Conservation (phyloP, 2,329 filamentous ascomycete genomes). For the Calcarisporium arbuscula region DNA sequence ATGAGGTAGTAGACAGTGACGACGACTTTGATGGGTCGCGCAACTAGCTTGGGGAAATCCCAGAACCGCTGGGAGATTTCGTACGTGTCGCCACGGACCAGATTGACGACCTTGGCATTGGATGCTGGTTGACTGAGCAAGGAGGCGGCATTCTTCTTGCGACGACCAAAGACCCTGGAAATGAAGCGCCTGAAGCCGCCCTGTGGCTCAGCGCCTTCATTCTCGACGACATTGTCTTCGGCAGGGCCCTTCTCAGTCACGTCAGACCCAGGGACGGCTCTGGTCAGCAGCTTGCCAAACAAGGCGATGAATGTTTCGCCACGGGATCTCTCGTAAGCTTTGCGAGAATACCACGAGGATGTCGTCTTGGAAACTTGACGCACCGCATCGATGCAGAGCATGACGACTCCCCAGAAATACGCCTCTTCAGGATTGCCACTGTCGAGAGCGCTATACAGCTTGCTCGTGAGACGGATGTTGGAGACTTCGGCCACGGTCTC, state of each 20-base stretch:
- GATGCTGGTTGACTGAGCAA: conserved; percentile 53
- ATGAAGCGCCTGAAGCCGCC: conserved; percentile 12
- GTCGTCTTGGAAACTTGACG: conserved; percentile 30
- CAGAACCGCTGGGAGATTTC: conserved; percentile 80
- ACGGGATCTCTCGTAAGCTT: conserved; percentile 75
- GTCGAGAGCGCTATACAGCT: conserved; percentile 29
- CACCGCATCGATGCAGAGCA: conserved; percentile 24
- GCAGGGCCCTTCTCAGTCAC: conserved; percentile 26
- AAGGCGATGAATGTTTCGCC: conserved; percentile 53
- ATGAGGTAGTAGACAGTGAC: conserved; percentile 60
- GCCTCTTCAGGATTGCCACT: conserved; percentile 21
- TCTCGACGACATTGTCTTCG: conserved; percentile 8
- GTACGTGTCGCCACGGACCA: conserved; percentile 78
- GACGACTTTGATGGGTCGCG: conserved; percentile 69
- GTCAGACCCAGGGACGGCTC: conserved; percentile 32
- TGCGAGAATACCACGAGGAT: conserved; percentile 71
- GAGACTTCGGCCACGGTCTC: conserved; percentile 30
- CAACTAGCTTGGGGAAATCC: conserved; percentile 74
- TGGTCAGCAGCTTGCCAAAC: conserved; percentile 30
- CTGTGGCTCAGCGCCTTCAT: not conserved
- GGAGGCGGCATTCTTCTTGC: conserved; percentile 9
- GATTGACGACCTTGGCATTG: conserved; percentile 84
- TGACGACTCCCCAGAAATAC: conserved; percentile 29
- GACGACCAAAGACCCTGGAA: conserved; percentile 12
- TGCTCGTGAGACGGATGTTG: conserved; percentile 30